Evolutionary conservation across 257 asterid genomes (phyloP).

Genomic region (Solanum pennellii): DNA sequence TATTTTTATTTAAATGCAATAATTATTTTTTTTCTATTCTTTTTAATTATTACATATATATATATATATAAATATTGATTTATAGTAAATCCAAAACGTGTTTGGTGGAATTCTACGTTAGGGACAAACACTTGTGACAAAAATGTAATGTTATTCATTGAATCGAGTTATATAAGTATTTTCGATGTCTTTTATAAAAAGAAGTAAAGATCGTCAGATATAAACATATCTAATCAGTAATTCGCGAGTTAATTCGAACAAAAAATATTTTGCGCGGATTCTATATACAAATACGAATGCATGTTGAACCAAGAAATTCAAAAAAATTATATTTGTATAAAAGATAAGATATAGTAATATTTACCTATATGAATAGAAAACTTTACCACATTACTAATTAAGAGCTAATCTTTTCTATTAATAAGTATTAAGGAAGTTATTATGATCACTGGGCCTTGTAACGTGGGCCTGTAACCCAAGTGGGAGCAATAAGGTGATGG

Average conservation of each 20-base stretch:
- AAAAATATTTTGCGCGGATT: rapidly evolving
- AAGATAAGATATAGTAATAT: too few species aligned
- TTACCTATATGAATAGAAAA: background rate
- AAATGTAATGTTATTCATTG: background rate
- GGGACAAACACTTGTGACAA: background rate
- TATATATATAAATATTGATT: background rate
- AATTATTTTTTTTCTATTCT: too few species aligned
- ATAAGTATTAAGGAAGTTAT: background rate
- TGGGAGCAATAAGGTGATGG: background rate
- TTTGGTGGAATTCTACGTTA: background rate
- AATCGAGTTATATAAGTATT: background rate
- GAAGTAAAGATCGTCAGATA: too few species aligned
- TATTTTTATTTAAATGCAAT: background rate
- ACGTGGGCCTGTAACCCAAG: background rate
- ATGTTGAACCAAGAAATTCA: background rate
- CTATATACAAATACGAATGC: too few species aligned
- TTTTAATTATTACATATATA: background rate
- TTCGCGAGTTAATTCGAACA: background rate
- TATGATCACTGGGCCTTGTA: background rate
- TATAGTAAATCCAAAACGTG: background rate
- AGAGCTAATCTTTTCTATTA: background rate
- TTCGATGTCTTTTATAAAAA: background rate
- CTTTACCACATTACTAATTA: background rate
- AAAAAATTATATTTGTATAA: background rate
- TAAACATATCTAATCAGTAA: too few species aligned